phyloP scores from a whole-genome alignment of 2,329 filamentous ascomycete genomes.

The Trichophyton schoenleinii region DNA sequence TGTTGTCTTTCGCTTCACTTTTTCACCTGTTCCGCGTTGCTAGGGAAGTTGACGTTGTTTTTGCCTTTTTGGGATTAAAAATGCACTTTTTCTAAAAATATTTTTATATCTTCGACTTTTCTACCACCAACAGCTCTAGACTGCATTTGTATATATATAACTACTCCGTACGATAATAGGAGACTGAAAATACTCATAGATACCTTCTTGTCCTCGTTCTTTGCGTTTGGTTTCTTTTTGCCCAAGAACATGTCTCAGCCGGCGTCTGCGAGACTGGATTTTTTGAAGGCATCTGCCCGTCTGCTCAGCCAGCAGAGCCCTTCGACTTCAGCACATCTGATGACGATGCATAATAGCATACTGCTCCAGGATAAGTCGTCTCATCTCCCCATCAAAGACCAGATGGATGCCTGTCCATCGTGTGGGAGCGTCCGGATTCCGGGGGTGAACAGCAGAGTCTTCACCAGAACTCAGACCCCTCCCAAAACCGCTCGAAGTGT shows the following conservation, averaged over 20 bases:
- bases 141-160: neutral
- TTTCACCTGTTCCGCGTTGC: neutral
- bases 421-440: slow-evolving; percentile 29
- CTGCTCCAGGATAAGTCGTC: slow-evolving; percentile 23
- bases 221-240: neutral
- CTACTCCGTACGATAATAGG: no score
- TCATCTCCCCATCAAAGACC: slow-evolving; percentile 21
- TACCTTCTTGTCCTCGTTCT: neutral
- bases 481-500: neutral
- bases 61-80: neutral
- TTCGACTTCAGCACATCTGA: slow-evolving; percentile 32
- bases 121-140: neutral
- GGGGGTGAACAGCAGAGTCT: slow-evolving; percentile 20
- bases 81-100: neutral
- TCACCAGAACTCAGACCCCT: slow-evolving; percentile 16
- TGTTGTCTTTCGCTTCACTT: neutral
- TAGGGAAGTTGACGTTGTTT: neutral
- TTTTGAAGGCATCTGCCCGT: slow-evolving; percentile 27
- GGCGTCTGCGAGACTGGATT: slow-evolving; percentile 17
- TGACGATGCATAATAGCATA: slow-evolving; percentile 26
- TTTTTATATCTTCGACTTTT: neutral
- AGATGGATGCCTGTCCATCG: slow-evolving; percentile 26
- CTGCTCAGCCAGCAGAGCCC: slow-evolving; percentile 23
- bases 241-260: neutral
- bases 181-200: no score